These are phyloP conservation scores for Spergularia azorica DNA, from an alignment of 179 eudicot genomes.

Conservation along the genomic window DNA sequence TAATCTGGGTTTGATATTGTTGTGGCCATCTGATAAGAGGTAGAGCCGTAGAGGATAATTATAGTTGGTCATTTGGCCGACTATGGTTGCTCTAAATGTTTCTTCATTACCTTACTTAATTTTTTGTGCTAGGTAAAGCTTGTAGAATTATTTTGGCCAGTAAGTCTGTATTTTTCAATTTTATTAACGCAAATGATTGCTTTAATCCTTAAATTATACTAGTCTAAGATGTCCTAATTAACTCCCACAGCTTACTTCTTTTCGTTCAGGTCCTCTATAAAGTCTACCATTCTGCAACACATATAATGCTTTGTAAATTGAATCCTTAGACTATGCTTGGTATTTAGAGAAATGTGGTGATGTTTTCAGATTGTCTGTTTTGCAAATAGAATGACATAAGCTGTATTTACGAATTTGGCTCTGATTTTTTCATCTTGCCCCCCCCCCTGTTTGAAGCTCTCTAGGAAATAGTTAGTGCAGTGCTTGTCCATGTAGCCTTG, in stretches of 20 bases:
- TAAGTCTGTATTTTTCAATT: background rate
- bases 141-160: background rate
- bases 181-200: background rate
- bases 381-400: background rate
- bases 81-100: background rate
- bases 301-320: background rate
- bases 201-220: background rate
- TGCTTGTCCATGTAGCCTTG: constrained; percentile 1
- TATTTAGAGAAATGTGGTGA: background rate
- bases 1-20: background rate
- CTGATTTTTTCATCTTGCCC: background rate
- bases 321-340: background rate
- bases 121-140: background rate
- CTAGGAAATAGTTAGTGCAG: background rate
- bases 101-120: background rate
- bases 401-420: background rate
- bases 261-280: background rate
- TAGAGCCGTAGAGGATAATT: constrained; percentile 9
- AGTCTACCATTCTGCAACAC: background rate
- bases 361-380: background rate
- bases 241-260: background rate
- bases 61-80: too few species aligned
- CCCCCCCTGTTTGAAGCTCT: background rate
- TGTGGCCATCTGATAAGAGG: background rate
- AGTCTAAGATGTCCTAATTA: background rate